Conservation (phyloP, 345 rosid genomes). For the Corchorus capsularis region DNA sequence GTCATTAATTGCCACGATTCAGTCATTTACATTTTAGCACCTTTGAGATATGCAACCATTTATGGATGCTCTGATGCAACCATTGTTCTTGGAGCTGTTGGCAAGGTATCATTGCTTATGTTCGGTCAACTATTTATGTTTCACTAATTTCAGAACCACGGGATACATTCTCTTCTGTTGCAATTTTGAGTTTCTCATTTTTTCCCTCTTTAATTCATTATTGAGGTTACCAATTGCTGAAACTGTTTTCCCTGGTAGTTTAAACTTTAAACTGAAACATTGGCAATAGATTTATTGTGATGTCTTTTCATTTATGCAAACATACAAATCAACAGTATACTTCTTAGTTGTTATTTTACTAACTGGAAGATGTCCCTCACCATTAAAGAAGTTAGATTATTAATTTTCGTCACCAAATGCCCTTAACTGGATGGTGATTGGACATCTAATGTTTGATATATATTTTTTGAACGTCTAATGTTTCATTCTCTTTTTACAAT, state of each 20-base stretch:
- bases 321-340: neutral
- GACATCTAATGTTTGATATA: neutral
- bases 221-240: neutral
- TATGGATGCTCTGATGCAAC: conserved; percentile 99
- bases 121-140: conserved; percentile 3
- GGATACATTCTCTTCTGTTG: neutral
- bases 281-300: conserved; percentile 2
- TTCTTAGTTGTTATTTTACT: neutral
- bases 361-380: neutral
- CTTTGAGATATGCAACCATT: conserved; percentile 84
- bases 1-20: conserved; percentile 98
- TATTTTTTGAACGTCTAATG: neutral
- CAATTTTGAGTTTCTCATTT: neutral
- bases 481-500: neutral
- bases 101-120: conserved; percentile 65
- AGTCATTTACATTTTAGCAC: conserved; percentile 87
- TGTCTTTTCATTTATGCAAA: neutral
- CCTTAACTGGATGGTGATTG: neutral
- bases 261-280: neutral
- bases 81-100: conserved; percentile 96
- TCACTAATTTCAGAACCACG: neutral
- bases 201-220: neutral
- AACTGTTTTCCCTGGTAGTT: neutral
- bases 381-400: neutral
- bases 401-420: neutral